A percentile compares a stretch with the other conserved stretches of the same genome.
Evolutionary conservation across 192 early-diverging fungal species (phyloP).

Genomic region (Coemansia erecta): DNA sequence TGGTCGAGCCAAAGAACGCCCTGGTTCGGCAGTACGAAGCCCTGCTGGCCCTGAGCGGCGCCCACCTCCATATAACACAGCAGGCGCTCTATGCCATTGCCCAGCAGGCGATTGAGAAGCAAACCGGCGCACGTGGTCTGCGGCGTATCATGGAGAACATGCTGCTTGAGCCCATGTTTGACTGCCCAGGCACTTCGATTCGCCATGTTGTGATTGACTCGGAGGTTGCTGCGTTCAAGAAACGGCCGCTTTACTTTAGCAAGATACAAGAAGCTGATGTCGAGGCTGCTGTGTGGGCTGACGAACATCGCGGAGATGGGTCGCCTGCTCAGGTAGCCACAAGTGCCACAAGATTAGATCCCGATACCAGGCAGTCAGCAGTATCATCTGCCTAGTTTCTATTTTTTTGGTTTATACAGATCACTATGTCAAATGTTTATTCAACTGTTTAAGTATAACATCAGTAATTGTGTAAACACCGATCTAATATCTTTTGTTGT

Average conservation of each 20-base stretch:
- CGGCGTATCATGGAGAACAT: slow-evolving; percentile 83
- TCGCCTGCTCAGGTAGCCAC: background rate
- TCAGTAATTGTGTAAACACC: too few relatives aligned
- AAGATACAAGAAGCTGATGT: slow-evolving; percentile 51
- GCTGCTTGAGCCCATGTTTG: slow-evolving; percentile 80
- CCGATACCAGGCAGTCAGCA: slow-evolving; percentile 6
- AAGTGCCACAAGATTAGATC: background rate
- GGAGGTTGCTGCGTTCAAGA: slow-evolving; percentile 62
- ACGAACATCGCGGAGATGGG: slow-evolving; percentile 20
- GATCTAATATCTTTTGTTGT: too few relatives aligned
- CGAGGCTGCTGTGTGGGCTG: slow-evolving; percentile 49
- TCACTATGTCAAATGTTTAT: too few relatives aligned
- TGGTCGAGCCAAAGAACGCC: slow-evolving; percentile 81
- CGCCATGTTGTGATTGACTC: slow-evolving; percentile 71
- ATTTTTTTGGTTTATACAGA: too few relatives aligned
- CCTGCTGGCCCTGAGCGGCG: slow-evolving; percentile 65
- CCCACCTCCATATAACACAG: slow-evolving; percentile 71
- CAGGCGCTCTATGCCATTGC: slow-evolving; percentile 71
- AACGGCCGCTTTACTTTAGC: slow-evolving; percentile 63
- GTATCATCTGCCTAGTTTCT: background rate
- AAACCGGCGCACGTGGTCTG: slow-evolving; percentile 85
- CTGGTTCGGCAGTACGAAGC: slow-evolving; percentile 78
- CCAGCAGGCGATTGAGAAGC: slow-evolving; percentile 69
- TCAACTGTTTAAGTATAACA: too few relatives aligned
- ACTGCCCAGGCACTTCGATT: slow-evolving; percentile 70